Conservation (phyloP, 345 rosid species). For the Pelargonium nanum region DNA sequence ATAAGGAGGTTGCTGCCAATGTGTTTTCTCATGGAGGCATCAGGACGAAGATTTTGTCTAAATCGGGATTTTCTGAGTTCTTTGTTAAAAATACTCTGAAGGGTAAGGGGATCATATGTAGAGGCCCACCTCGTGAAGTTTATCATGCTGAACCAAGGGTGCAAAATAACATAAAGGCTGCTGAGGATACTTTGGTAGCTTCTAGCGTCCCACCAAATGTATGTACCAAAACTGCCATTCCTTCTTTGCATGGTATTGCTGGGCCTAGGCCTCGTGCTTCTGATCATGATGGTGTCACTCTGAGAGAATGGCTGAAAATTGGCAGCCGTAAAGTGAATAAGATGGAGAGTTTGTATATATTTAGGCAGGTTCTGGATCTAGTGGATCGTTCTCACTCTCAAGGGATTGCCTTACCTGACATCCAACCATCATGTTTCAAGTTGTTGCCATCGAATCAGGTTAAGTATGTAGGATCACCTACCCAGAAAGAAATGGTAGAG, state of each 20-base stretch:
- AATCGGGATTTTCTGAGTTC: constrained; percentile 82
- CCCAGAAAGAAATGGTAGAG: constrained; percentile 24
- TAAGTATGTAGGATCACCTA: constrained; percentile 45
- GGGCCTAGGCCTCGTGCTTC: constrained; percentile 21
- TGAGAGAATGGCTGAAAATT: constrained; percentile 66
- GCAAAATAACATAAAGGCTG: constrained; percentile 30
- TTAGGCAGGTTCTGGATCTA: constrained; percentile 61
- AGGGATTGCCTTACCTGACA: constrained; percentile 51
- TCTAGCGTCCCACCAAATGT: constrained; percentile 24
- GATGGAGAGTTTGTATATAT: constrained; percentile 58
- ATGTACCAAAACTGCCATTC: constrained; percentile 20
- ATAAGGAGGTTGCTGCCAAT: constrained; percentile 19
- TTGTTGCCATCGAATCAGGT: constrained; percentile 48
- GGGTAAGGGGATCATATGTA: constrained; percentile 62
- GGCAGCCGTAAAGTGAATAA: constrained; percentile 42
- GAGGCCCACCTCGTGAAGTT: constrained; percentile 38
- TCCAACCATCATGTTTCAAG: constrained; percentile 52
- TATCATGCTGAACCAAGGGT: constrained; percentile 25
- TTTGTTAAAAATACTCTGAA: constrained; percentile 64
- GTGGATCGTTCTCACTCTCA: constrained; percentile 65
- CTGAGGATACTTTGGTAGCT: constrained; percentile 26
- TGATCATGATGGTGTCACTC: constrained; percentile 46
- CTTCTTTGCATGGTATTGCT: constrained; percentile 26
- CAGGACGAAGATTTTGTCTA: constrained; percentile 74
- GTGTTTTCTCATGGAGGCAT: constrained; percentile 35